phyloP scores from a whole-genome alignment of 768 basidiomycete genomes.

The Phaeotremella skinneri region DNA sequence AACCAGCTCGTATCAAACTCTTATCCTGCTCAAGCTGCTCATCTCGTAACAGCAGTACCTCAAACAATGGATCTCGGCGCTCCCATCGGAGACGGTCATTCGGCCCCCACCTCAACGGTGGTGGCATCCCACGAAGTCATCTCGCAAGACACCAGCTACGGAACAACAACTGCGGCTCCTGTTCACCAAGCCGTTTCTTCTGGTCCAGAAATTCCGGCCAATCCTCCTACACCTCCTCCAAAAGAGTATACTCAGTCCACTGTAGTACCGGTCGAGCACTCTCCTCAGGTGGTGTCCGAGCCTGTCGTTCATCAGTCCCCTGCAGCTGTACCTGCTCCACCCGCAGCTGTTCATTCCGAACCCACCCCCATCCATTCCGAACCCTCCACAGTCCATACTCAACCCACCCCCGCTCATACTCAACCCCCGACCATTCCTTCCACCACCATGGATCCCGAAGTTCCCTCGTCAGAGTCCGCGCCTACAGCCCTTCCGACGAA shows the following conservation, averaged over 20 bases:
- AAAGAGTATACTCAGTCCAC: no score
- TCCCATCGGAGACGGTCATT: background rate
- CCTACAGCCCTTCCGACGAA: constrained; percentile 51
- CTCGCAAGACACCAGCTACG: no score
- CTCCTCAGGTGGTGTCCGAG: background rate
- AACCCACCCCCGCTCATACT: background rate
- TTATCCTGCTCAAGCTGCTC: no score
- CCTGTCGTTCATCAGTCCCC: background rate
- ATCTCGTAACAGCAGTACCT: no score
- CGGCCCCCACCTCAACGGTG: no score
- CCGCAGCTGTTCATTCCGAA: background rate
- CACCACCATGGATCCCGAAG: constrained; percentile 37
- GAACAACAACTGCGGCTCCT: no score
- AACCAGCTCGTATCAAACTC: no score
- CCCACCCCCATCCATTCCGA: background rate
- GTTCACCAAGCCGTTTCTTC: no score
- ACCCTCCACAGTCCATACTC: background rate
- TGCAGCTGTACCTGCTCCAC: background rate
- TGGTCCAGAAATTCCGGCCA: no score
- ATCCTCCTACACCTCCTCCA: no score
- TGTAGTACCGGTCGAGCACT: no score
- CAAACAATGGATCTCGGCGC: constrained; percentile 2
- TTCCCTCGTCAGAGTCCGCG: constrained; percentile 33
- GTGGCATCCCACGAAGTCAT: no score
- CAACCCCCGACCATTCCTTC: background rate